Evolutionary conservation across 2,329 filamentous ascomycete genomes (phyloP), one percentile per base, ranked within the genome.

Genomic region (Thelonectria discophora): DNA sequence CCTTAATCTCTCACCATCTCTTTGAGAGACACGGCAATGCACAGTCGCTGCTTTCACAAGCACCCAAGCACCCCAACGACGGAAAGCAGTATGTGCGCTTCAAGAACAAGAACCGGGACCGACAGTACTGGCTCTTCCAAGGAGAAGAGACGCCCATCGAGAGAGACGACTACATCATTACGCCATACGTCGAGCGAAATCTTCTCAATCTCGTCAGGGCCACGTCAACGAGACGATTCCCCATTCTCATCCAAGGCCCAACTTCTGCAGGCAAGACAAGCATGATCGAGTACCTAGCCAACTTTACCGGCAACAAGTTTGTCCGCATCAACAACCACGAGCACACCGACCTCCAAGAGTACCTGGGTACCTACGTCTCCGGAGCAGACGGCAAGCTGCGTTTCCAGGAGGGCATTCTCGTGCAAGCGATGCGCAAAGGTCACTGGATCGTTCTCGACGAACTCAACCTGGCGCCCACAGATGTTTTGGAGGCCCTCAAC

Each of bases 311-410:
- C 3, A 97, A 99, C 75, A 95, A 92, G 73, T 99, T 98, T 73
- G 93, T 99, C 45, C 88, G 95, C 62, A 99, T 99, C 82, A 99
- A 99, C 79, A 99, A 99, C 69, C 95, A 99, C 77, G 96, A 99
- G 74, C 95, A 99, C 73, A 99, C 95, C 0, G 95, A 99, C 76
- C 81, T 99, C 39, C 95, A 99, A 76, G 96, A 99, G 74, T 99
- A 99, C 72, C 81, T 99, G 6, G 95, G 95, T 17, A 97, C 93
- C 0, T 99, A 99, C 69, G 83, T 97, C 1, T 97, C 95, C 2
- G 91, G 90, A 21, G 79, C 88, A 0, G 91, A 97, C 73, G 96
- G 96, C 5, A 92, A 91, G 63, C 82, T 99, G 43, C 86, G 84
- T 11, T 99, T 97, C 71, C 93, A 97, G 74, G 96, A 99, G 77